These are phyloP conservation scores for Hypoxylon sp. DNA, from an alignment of 2,329 filamentous ascomycete species.

Conservation along the genomic window DNA sequence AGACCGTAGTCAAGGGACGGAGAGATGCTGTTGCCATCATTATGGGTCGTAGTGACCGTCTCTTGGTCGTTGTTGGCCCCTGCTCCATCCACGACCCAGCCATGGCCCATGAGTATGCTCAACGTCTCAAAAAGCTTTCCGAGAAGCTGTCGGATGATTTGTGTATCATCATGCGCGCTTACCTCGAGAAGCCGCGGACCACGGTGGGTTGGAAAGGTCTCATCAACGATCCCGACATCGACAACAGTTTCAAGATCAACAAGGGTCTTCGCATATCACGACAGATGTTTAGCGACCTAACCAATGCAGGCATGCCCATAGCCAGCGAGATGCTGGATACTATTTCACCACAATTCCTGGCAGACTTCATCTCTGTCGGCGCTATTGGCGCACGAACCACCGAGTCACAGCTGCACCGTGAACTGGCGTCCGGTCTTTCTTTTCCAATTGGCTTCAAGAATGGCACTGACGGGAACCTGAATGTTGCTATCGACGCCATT, in stretches of 20 bases:
- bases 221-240: conserved; percentile 99
- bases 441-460: conserved; percentile 99
- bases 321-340: conserved; percentile 99
- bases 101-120: conserved; percentile 89
- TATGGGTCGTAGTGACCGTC: conserved; percentile 84
- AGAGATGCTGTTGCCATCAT: conserved; percentile 80
- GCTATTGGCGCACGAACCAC: conserved; percentile 97
- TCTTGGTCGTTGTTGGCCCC: conserved; percentile 94
- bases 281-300: conserved; percentile 93
- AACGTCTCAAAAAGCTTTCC: conserved; percentile 81
- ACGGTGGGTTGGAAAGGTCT: conserved; percentile 99
- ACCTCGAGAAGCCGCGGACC: conserved; percentile 98
- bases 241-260: conserved; percentile 98
- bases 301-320: conserved; percentile 89
- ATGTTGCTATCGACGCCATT: conserved; percentile 95
- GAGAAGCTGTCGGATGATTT: conserved; percentile 87
- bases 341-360: conserved; percentile 97
- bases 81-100: conserved; percentile 97
- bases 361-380: conserved; percentile 94
- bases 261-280: conserved; percentile 94
- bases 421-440: conserved; percentile 93
- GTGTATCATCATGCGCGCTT: conserved; percentile 96
- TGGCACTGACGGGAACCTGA: conserved; percentile 92
- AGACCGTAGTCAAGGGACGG: conserved; percentile 80
- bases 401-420: conserved; percentile 95